Conservation (phyloP, 2,329 filamentous ascomycete genomes). For the Endocalyx cinctus region DNA sequence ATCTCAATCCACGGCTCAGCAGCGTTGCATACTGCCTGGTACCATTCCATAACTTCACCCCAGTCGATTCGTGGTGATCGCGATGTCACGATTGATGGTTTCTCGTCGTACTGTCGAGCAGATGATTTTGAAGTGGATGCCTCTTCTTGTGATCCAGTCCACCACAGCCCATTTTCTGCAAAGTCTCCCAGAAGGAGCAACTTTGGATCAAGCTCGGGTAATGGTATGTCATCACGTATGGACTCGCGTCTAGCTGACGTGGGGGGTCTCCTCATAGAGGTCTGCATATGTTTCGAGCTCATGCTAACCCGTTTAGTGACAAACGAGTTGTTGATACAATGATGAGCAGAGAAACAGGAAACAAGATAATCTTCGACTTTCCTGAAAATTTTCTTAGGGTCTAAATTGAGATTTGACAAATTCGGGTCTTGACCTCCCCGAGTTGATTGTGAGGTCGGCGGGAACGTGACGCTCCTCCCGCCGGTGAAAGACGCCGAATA, state of each 20-base stretch:
- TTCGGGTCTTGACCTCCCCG: conserved; percentile 5
- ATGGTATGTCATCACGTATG: conserved; percentile 32
- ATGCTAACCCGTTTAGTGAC: conserved; percentile 41
- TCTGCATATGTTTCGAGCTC: conserved; percentile 21
- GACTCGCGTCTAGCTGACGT: conserved; percentile 29
- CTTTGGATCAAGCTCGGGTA: conserved; percentile 69
- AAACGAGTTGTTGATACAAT: conserved; percentile 76
- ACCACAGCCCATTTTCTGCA: conserved; percentile 79
- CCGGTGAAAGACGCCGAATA: conserved; percentile 44
- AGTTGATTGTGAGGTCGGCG: conserved; percentile 5
- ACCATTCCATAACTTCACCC: conserved; percentile 68
- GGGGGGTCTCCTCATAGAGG: conserved; percentile 24
- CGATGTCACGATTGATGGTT: conserved; percentile 42
- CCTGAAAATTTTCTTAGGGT: conserved; percentile 63
- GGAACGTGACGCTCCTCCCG: conserved; percentile 15
- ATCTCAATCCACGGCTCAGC: conserved; percentile 61
- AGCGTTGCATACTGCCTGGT: conserved; percentile 62
- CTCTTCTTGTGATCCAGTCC: conserved; percentile 59
- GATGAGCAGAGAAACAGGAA: conserved; percentile 61
- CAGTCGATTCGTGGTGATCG: conserved; percentile 72
- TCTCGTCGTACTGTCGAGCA: conserved; percentile 29
- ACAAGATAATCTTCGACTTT: conserved; percentile 74
- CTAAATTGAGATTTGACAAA: conserved; percentile 19
- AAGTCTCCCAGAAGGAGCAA: conserved; percentile 69
- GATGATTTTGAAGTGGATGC: conserved; percentile 26